Conservation (phyloP, 225 moss, liverwort and hornwort species). For the Neckera pumila region DNA sequence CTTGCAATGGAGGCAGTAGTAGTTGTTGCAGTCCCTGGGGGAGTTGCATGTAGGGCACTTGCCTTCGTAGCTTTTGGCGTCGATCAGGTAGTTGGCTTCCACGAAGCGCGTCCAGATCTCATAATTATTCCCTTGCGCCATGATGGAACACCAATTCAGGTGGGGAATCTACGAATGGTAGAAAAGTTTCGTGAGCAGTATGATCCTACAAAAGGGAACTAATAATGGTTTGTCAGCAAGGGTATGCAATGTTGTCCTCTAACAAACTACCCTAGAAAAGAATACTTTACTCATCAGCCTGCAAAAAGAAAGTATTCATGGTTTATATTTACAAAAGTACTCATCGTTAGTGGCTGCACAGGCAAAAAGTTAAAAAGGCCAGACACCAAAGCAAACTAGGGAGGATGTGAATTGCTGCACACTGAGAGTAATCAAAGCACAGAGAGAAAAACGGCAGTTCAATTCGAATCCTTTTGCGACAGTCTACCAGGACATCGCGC, state of each 20-base stretch:
- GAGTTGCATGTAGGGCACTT: background rate
- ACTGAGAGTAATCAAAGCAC: background rate
- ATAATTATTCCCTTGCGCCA: background rate
- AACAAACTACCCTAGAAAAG: background rate
- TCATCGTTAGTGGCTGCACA: background rate
- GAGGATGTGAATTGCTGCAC: background rate
- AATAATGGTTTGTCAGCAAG: background rate
- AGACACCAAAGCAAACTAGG: background rate
- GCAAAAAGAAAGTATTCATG: no score
- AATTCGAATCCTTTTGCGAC: background rate
- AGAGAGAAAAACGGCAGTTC: background rate
- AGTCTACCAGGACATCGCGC: no score
- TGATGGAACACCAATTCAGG: background rate
- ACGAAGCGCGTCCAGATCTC: background rate
- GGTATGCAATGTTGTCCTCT: background rate
- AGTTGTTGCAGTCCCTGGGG: background rate
- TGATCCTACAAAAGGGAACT: background rate
- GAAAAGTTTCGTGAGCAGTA: no score
- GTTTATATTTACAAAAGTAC: background rate
- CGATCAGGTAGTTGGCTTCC: background rate
- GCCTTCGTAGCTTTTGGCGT: background rate
- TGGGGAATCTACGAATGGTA: background rate
- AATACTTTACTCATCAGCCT: no score
- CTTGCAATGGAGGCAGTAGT: background rate
- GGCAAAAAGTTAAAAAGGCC: accelerated